Base-by-base conservation (phyloP, 2,329 filamentous ascomycete species). In the Alternaria brassicicola region DNA sequence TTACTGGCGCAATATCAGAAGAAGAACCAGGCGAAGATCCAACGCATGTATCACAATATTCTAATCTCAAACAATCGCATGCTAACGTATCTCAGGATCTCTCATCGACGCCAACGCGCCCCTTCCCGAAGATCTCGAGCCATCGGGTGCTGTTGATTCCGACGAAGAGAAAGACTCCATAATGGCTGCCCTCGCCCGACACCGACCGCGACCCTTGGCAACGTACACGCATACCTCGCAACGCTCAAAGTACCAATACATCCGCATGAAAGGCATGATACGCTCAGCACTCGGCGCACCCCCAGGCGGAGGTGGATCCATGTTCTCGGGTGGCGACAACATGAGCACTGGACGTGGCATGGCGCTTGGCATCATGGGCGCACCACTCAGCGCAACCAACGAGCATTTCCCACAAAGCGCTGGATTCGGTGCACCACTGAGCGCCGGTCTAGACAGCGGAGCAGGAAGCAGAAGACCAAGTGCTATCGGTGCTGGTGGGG, bases 1-100 rank as follows among this genome's bases (percentile, higher is more conserved):
- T 82, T 97, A 36, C 84, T 97, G 13, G 76, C 76, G 33, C 81
- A 83, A 55, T 83, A 83, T 61, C 81, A 83, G 89, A 97, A 98
- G 84, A 98, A 97, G 83, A 99, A 99, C 71, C 95, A 98, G 78
- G 95, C 95, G 21, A 96, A 97, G 73, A 92, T 97, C 80, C 95
- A 98, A 78, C 96, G 92, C 93, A 83, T 80, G 89, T 85, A 35
- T 33, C 15, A 31, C 13, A 28, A 7, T n/a, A 17, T 23, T 13
- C 21, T 19, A n/a, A 26, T 12, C 3, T 9, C 12, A 3, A 21
- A 13, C 6, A 10, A 42, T 19, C 10, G 17, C 1, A 17, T 41
- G 36, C 58, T 68, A 51, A 67, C 45, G 43, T 30, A 12, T 30
- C 28, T 10, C 75, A 95, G 92, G 97, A 81, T 93, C 93, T 33